phyloP scores from a whole-genome alignment of 2,329 filamentous ascomycete species.

The Trichoderma endophyticum region DNA sequence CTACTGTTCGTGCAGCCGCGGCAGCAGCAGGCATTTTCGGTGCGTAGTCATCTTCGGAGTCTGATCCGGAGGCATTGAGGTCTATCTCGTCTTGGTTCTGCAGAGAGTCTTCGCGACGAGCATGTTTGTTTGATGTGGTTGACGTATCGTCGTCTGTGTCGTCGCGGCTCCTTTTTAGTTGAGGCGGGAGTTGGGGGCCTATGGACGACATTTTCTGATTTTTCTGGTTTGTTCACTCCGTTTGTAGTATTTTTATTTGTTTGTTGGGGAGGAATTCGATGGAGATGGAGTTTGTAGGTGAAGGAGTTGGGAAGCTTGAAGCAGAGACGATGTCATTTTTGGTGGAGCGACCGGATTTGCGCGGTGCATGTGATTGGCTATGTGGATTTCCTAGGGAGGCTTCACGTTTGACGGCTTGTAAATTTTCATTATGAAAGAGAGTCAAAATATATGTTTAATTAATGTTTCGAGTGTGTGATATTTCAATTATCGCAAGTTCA shows the following conservation, averaged over 20 bases:
- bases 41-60: conserved; percentile 40
- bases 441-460: background rate
- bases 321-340: background rate
- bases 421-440: background rate
- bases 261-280: background rate
- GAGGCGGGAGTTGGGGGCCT: conserved; percentile 67
- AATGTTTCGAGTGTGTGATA: background rate
- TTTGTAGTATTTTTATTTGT: background rate
- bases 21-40: conserved; percentile 24
- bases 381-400: background rate
- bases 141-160: conserved; percentile 37
- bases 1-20: conserved; percentile 12
- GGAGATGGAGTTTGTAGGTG: background rate
- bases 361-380: conserved; percentile 7
- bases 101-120: conserved; percentile 26
- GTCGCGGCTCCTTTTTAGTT: conserved; percentile 57
- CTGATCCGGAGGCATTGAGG: conserved; percentile 40
- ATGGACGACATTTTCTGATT: conserved; percentile 53
- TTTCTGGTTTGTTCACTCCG: background rate
- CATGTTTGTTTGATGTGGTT: conserved; percentile 43
- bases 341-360: background rate
- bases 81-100: conserved; percentile 48
- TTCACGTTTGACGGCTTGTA: background rate
- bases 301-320: background rate
- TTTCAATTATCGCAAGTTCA: background rate